Evolutionary conservation across 2,329 filamentous ascomycete species (phyloP), one percentile per base, ranked within the genome.

Genomic region (Hirsutella minnesotensis): DNA sequence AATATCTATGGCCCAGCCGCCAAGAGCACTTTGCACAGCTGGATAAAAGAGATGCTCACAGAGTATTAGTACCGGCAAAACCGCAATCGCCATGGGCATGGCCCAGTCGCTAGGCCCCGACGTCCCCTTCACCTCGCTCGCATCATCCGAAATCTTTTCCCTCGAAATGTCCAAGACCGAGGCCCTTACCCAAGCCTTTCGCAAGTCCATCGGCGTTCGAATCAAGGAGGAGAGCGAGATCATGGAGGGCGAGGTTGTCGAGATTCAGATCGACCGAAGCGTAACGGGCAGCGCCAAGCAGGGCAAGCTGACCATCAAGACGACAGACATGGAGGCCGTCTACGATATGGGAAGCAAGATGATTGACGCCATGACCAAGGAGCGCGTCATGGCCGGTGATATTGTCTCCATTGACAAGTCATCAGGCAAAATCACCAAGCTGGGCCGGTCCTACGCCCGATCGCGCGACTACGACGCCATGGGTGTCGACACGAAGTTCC

Each of bases 281-380:
- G 87, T 98, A 43, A 96, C 92, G 13, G 92, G 92, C 39, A 86
- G 85, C 52, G 94, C 92, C 57, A 98, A 96, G 73, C 90, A 95
- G 72, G 92, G 92, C 57, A 98, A 98, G 67, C 81, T 98, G 50
- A 98, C 92, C 18, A 95, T 98, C 70, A 98, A 98, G 70, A 98
- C 92, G 10, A 96, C 90, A 45, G 92, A 98, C 63, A 98, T 98
- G 92, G 92, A 98, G 67, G 95, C 92, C 12, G 86, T 98, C 51
- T 98, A 96, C 68, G 92, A 98, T 58, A 95, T 98, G 89, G 92
- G 92, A 51, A 90, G 85, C 52, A 96, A 96, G 69, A 96, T 98
- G 92, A 98, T 98, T 52, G 92, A 98, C 60, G 88, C 88, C 51
- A 95, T 98, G 88, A 95, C 89, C 52, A 96, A 96, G 67, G 92